Evolutionary conservation across 768 basidiomycete genomes (phyloP).

Genomic region (Amanita pseudoporphyria): DNA sequence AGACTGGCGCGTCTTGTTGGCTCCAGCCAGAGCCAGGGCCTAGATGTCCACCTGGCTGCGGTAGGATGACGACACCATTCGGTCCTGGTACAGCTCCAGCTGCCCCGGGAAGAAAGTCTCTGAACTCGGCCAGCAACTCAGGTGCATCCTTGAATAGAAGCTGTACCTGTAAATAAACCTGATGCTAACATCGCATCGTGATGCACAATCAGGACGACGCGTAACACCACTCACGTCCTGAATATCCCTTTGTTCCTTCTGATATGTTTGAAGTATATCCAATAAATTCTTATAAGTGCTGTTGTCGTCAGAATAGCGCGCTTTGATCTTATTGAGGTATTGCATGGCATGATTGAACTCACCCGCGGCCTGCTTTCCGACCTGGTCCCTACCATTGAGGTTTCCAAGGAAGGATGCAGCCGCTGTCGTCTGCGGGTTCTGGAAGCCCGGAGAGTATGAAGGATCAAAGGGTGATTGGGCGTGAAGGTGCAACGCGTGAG

Average conservation of each 20-base stretch:
- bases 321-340: constrained; percentile 98
- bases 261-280: constrained; percentile 82
- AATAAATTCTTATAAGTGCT: constrained; percentile 89
- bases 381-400: constrained; percentile 39
- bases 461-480: constrained; percentile 28
- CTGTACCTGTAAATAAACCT: constrained; percentile 77
- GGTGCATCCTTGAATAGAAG: constrained; percentile 73
- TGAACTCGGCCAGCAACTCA: constrained; percentile 74
- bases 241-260: constrained; percentile 68
- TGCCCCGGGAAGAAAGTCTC: constrained; percentile 68
- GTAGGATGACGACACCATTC: constrained; percentile 37
- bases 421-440: constrained; percentile 40
- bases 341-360: constrained; percentile 94
- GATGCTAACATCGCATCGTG: constrained; percentile 27
- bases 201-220: not conserved
- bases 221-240: constrained; percentile 48
- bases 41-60: constrained; percentile 32
- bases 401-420: constrained; percentile 61
- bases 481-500: constrained; percentile 34
- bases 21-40: constrained; percentile 25
- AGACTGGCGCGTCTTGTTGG: constrained; percentile 27
- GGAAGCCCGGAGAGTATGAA: constrained; percentile 36
- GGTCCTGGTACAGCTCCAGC: constrained; percentile 30
- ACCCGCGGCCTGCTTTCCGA: constrained; percentile 43
- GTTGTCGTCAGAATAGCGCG: constrained; percentile 78